Base-by-base conservation (phyloP, 331 rosid species). In the Quercus lobata region DNA sequence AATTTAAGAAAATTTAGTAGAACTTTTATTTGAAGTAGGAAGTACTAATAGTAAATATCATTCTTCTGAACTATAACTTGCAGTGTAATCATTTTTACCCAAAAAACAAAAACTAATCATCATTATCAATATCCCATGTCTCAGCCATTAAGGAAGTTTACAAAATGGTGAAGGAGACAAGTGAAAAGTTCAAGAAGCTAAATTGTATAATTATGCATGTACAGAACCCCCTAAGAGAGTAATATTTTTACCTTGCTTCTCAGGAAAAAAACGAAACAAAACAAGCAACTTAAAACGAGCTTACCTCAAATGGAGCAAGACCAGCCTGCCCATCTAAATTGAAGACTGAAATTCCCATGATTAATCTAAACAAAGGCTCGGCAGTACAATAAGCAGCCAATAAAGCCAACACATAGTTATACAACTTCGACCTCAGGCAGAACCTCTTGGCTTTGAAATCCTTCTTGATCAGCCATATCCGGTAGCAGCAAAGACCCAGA, bases 241-340 rank as follows among this genome's bases (percentile, higher is more conserved):
- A n/a, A n/a, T n/a, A n/a, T n/a, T n/a, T n/a, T n/a, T n/a, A n/a
- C n/a, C n/a, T n/a, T n/a, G 8, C 10, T 7, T 57, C 21, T 19
- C 29, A 57, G 63, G 29, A 57, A 29, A 29, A 57, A 6, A 75
- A 27, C 22, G 54, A 54, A 11, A 29, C 9, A 54, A 29, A 27
- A 8, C 16, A 72, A 19, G 7, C 7, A 49, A 69, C 41, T 24
- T 21, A 71, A 32, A 27, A 24, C 63, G 49, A 62, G 80, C 84
- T 80, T 70, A 93, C 99, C 98, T 96, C 99, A 80, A 89, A 96
- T 41, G 99, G 99, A 55, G 93, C 97, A 83, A 96, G 89, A 57
- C 77, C 84, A 82, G 80, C 55, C 87, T 88, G 93, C 55, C 97
- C 97, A 79, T 96, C 99, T 77, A 96, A 85, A 83, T 93, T 91